Evolutionary conservation across 805 yeast genomes (phyloP).

Genomic region (Ogataea zsoltii): DNA sequence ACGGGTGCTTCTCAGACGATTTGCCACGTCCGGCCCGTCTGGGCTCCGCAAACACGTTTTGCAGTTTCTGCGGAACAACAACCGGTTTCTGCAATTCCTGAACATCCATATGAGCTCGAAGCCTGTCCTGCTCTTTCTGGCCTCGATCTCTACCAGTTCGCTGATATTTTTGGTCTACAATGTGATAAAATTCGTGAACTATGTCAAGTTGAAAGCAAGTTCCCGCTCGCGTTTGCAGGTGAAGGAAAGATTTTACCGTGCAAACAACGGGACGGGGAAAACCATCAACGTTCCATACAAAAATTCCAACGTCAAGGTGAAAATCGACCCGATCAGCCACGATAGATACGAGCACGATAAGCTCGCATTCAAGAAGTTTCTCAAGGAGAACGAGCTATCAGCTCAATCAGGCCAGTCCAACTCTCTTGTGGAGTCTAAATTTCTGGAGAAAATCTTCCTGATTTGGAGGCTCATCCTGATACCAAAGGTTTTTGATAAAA

Average conservation of each 20-base stretch:
- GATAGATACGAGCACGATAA: conserved; percentile 59
- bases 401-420: conserved; percentile 1
- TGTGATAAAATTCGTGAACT: conserved; percentile 25
- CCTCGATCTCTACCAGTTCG: conserved; percentile 30
- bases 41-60: background rate
- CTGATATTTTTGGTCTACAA: conserved; percentile 25
- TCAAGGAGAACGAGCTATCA: conserved; percentile 30
- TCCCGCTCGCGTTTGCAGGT: background rate
- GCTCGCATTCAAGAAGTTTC: conserved; percentile 49
- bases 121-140: conserved; percentile 34
- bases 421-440: conserved; percentile 49
- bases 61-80: conserved; percentile 17
- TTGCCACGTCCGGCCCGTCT: background rate
- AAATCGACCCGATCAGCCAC: conserved; percentile 46
- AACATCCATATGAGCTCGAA: conserved; percentile 33
- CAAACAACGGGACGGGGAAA: conserved; percentile 26
- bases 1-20: background rate
- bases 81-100: conserved; percentile 20
- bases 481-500: conserved; percentile 71
- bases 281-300: conserved; percentile 51
- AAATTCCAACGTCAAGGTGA: conserved; percentile 39
- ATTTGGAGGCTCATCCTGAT: conserved; percentile 73
- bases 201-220: conserved; percentile 13
- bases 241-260: conserved; percentile 7
- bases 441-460: conserved; percentile 69